Percentiles rank a stretch among this genome's conserved stretches.
Conservation (phyloP, 169 alveolate genomes). For the Cryptosporidium bovis region DNA sequence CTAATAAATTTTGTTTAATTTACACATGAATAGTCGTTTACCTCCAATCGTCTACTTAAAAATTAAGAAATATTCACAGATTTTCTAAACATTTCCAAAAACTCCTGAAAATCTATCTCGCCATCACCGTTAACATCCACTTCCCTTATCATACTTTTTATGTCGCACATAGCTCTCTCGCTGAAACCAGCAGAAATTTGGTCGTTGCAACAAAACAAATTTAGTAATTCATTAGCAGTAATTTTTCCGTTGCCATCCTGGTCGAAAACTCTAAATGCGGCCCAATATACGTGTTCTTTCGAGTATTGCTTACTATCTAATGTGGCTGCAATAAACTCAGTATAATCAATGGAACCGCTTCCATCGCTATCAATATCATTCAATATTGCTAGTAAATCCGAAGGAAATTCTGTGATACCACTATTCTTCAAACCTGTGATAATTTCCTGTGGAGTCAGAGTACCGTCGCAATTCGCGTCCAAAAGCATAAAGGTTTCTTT, state of each 20-base stretch:
- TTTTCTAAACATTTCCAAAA: constrained; percentile 78
- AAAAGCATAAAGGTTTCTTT: constrained; percentile 76
- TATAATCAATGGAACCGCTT: constrained; percentile 87
- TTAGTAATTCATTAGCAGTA: constrained; percentile 81
- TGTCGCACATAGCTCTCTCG: constrained; percentile 45
- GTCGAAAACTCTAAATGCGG: constrained; percentile 86
- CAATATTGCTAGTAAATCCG: constrained; percentile 82
- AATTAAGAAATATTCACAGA: constrained; percentile 1
- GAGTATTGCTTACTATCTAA: constrained; percentile 80
- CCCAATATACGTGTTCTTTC: constrained; percentile 77
- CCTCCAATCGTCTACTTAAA: not conserved
- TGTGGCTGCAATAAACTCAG: constrained; percentile 86
- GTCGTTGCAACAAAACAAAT: constrained; percentile 78
- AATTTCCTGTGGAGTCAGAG: constrained; percentile 77
- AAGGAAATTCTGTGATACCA: constrained; percentile 80
- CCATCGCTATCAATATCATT: constrained; percentile 89
- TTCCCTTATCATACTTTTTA: constrained; percentile 76
- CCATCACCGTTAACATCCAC: constrained; percentile 83
- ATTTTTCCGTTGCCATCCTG: constrained; percentile 85
- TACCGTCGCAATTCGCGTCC: constrained; percentile 81
- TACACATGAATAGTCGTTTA: not conserved
- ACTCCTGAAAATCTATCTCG: constrained; percentile 74
- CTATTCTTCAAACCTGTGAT: constrained; percentile 77
- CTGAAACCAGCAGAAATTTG: constrained; percentile 75
- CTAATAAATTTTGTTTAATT: not conserved